Evolutionary conservation across 805 yeast genomes (phyloP).

Genomic region (Cyberlindnera misumaiensis): DNA sequence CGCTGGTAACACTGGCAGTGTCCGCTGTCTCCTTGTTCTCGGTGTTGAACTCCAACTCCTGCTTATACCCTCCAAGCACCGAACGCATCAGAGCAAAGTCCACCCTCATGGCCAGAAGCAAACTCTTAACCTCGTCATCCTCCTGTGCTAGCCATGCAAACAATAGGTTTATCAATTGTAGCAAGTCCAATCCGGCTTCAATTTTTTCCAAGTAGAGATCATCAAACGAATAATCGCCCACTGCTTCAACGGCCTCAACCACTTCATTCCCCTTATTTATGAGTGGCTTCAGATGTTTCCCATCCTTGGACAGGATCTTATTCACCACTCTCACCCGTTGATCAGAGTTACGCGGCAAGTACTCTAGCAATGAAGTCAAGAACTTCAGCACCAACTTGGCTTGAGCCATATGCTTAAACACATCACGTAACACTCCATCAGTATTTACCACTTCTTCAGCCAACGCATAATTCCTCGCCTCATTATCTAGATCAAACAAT

Average conservation of each 20-base stretch:
- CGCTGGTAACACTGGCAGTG: no score
- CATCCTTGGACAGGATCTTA: conserved; percentile 11
- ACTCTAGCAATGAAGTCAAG: conserved; percentile 9
- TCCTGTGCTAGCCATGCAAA: conserved; percentile 18
- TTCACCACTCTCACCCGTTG: conserved; percentile 20
- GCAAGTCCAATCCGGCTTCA: conserved; percentile 12
- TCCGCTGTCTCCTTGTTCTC: neutral
- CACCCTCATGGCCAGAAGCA: conserved; percentile 2
- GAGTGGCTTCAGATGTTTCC: conserved; percentile 9
- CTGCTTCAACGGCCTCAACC: conserved; percentile 1
- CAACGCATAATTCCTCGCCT: conserved; percentile 8
- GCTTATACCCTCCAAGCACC: conserved; percentile 7
- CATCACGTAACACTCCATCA: conserved; percentile 11
- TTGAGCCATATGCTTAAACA: conserved; percentile 9
- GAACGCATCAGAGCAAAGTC: neutral
- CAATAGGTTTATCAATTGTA: conserved; percentile 13
- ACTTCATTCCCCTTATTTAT: conserved; percentile 2
- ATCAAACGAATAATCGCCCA: conserved; percentile 8
- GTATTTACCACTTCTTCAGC: conserved; percentile 8
- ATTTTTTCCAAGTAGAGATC: conserved; percentile 15
- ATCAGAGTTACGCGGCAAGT: conserved; percentile 17
- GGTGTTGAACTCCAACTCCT: conserved; percentile 10
- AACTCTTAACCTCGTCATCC: conserved; percentile 11
- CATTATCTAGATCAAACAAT: conserved; percentile 10
- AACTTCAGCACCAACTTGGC: conserved; percentile 8